Conservation (phyloP, 495 filamentous ascomycete genomes). For the Thermothielavioides terrestris region DNA sequence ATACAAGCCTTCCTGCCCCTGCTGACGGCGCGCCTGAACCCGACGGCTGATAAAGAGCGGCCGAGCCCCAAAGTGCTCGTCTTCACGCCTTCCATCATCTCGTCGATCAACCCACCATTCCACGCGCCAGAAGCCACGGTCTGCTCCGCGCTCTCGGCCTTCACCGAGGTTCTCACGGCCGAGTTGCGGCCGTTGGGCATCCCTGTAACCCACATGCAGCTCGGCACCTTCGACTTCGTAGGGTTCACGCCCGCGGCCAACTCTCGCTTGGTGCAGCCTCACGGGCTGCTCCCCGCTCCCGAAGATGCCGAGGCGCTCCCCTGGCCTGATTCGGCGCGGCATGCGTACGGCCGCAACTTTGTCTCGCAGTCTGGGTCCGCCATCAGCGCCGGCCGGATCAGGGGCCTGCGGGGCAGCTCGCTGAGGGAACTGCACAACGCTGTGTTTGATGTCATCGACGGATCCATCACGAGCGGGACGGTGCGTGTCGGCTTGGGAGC, state of each 20-base stretch:
- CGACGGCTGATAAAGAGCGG: constrained; percentile 31
- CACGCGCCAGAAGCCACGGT: constrained; percentile 75
- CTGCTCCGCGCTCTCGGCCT: constrained; percentile 69
- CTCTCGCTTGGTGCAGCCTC: constrained; percentile 25
- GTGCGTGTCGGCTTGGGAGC: constrained; percentile 76
- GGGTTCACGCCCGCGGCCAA: constrained; percentile 36
- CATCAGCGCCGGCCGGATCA: constrained; percentile 36
- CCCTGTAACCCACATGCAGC: constrained; percentile 70
- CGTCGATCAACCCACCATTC: constrained; percentile 73
- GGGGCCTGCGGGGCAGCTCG: constrained; percentile 52
- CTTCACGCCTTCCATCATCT: constrained; percentile 76
- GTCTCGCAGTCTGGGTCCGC: constrained; percentile 40
- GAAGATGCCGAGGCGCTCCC: constrained; percentile 53
- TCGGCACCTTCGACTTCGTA: constrained; percentile 72
- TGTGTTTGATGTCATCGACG: constrained; percentile 74
- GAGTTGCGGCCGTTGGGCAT: constrained; percentile 68
- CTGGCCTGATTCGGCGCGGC: constrained; percentile 52
- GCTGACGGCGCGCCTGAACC: constrained; percentile 46
- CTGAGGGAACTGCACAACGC: constrained; percentile 71
- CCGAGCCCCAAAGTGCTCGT: constrained; percentile 56
- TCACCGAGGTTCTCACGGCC: constrained; percentile 62
- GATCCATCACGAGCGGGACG: constrained; percentile 38
- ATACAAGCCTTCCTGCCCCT: constrained; percentile 80
- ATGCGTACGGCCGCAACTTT: constrained; percentile 50
- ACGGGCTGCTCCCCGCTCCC: constrained; percentile 20